Evolutionary conservation across 2,329 filamentous ascomycete species (phyloP), one percentile per base, ranked within the genome.

Genomic region (Trichoderma asperellum): DNA sequence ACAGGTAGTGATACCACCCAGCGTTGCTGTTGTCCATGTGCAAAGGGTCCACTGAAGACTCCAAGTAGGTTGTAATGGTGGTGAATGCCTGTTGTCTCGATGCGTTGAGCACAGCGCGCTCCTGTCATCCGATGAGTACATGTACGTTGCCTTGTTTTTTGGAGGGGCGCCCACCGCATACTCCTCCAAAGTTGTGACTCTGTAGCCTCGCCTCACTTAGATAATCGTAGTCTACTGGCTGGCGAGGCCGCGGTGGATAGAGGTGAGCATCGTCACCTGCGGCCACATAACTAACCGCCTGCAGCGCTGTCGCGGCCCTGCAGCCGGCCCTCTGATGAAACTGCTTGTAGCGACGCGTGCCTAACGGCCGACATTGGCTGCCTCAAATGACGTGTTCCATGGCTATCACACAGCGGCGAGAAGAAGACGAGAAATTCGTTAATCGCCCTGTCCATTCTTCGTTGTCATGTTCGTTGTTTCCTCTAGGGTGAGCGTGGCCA

Each of bases 191-290:
- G 27, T 35, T 47, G 37, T 37, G 40, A 49, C 24, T 59, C 40
- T 37, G 37, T 29, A 67, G 37, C 63, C 37, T 61, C 47, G 56
- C 43, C 43, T 43, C 65, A 55, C 55, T 59, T 58, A 37, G 55
- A 67, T 52, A 49, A 59, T 59, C 55, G 47, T 21, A 14, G 4
- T 21, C 52, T 11, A 58, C 40, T 59, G 53, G n/a, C 35, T 49
- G 63, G 37, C 27, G 55, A 43, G 7, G 27, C 21, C 53, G 10
- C 5, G n/a, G 53, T 49, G 55, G 63, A 35, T 35, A 56, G 7
- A 68, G 43, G 57, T 68, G 65, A 68, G 57, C 65, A 47, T 68
- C 58, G 66, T 68, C 66, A 63, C 57, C 66, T 68, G 66, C 66
- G 66, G 66, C 66, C 66, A 12, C 16, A 57, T 35, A 68, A 18